A percentile compares a stretch with the other conserved stretches of the same genome.
phyloP scores from a whole-genome alignment of 1,139 yeast species.

The Protomyces macrosporus region DNA sequence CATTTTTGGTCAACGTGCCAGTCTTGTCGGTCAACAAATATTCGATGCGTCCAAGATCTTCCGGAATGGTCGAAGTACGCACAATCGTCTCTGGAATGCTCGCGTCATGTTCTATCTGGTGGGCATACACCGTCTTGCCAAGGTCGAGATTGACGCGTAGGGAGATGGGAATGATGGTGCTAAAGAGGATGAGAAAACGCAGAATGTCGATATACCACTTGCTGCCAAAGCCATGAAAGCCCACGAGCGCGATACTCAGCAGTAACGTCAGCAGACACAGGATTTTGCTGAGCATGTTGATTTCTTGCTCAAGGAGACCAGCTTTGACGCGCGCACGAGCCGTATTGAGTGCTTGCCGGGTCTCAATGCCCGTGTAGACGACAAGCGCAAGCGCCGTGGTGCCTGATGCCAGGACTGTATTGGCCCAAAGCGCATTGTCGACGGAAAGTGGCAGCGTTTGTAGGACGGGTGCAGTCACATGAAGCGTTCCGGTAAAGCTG shows the following conservation, averaged over 20 bases:
- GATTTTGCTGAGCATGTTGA: constrained; percentile 80
- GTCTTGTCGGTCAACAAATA: constrained; percentile 90
- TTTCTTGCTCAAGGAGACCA: constrained; percentile 84
- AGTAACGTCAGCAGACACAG: constrained; percentile 80
- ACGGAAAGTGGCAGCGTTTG: constrained; percentile 64
- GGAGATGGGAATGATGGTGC: constrained; percentile 89
- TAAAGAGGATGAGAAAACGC: constrained; percentile 83
- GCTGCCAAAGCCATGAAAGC: constrained; percentile 67
- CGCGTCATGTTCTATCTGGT: constrained; percentile 83
- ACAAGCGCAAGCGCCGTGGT: constrained; percentile 76
- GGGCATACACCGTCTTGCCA: constrained; percentile 93
- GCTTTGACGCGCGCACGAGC: constrained; percentile 63
- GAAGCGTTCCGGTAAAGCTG: constrained; percentile 55
- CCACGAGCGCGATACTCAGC: constrained; percentile 70
- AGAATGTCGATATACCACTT: constrained; percentile 85
- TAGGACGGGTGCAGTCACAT: not conserved
- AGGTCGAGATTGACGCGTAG: constrained; percentile 88
- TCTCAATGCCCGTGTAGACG: constrained; percentile 84
- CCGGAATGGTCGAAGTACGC: constrained; percentile 95
- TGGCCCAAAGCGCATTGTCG: constrained; percentile 97
- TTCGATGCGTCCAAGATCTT: constrained; percentile 93
- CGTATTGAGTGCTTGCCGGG: constrained; percentile 83
- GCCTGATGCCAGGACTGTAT: constrained; percentile 93
- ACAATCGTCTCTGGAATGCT: constrained; percentile 83
- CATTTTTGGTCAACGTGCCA: constrained; percentile 95